phyloP scores from a whole-genome alignment of 352 stramenopile genomes.

The Globisporangium carolinianum region DNA sequence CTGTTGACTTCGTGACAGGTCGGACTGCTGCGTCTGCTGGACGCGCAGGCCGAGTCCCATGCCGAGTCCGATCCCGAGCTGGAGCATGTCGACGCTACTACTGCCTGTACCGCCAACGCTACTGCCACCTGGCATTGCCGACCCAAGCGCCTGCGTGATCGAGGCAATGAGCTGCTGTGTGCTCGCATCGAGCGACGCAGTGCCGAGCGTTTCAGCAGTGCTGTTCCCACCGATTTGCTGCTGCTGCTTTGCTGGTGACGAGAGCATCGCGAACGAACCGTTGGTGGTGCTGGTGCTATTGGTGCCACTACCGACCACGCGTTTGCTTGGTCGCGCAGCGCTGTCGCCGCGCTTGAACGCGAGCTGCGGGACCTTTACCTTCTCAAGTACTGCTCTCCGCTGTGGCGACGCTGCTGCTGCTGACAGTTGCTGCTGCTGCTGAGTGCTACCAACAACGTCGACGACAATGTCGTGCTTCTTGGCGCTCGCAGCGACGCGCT shows the following conservation, averaged over 20 bases:
- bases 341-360: slow-evolving; percentile 24
- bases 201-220: neutral
- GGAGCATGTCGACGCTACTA: slow-evolving; percentile 52
- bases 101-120: slow-evolving; percentile 7
- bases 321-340: neutral
- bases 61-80: slow-evolving; percentile 81
- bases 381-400: slow-evolving; percentile 22
- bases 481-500: slow-evolving; percentile 44
- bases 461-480: slow-evolving; percentile 59
- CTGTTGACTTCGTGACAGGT: no score
- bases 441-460: slow-evolving; percentile 14
- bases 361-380: slow-evolving; percentile 51
- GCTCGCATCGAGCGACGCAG: slow-evolving; percentile 22
- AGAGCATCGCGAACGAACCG: neutral
- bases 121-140: slow-evolving; percentile 26
- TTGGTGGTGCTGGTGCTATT: no score
- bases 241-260: slow-evolving; percentile 6
- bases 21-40: slow-evolving; percentile 5
- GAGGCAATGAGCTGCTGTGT: slow-evolving; percentile 70
- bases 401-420: neutral
- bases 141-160: slow-evolving; percentile 66
- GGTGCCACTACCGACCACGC: neutral
- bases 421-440: neutral
- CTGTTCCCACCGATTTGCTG: slow-evolving; percentile 4
- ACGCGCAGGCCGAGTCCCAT: slow-evolving; percentile 84